Evolutionary conservation across 2,329 filamentous ascomycete species (phyloP).

Genomic region (Nectriaceae sp.): DNA sequence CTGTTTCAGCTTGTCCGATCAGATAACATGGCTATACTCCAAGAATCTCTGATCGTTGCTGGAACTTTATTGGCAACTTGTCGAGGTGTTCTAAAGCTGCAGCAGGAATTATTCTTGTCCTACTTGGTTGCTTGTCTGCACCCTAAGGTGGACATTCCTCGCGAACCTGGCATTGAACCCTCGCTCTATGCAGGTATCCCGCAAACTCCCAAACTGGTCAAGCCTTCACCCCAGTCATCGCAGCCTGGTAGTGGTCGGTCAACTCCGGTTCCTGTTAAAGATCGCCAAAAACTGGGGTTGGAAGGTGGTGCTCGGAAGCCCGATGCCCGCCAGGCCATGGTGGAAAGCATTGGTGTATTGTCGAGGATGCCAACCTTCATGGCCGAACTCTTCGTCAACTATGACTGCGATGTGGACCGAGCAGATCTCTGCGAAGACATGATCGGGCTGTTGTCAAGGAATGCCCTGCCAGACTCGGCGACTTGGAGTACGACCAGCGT

Average conservation of each 20-base stretch:
- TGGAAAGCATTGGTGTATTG: constrained; percentile 90
- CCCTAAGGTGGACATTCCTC: constrained; percentile 89
- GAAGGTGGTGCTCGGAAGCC: constrained; percentile 91
- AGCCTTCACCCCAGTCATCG: constrained; percentile 62
- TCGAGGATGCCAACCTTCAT: constrained; percentile 93
- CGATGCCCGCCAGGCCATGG: constrained; percentile 96
- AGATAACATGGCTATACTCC: constrained; percentile 92
- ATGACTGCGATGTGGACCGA: constrained; percentile 92
- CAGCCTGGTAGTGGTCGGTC: constrained; percentile 77
- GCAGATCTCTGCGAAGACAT: constrained; percentile 94
- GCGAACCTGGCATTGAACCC: constrained; percentile 87
- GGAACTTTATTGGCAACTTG: constrained; percentile 91
- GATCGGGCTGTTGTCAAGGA: constrained; percentile 87
- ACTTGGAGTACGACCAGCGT: constrained; percentile 99
- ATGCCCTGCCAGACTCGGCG: constrained; percentile 93
- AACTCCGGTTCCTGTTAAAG: constrained; percentile 88
- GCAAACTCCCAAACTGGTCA: constrained; percentile 84
- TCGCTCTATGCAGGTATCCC: constrained; percentile 91
- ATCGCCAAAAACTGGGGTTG: constrained; percentile 87
- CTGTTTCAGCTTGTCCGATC: constrained; percentile 95
- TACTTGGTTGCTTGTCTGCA: constrained; percentile 94
- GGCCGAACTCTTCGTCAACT: constrained; percentile 95
- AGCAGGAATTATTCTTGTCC: constrained; percentile 93
- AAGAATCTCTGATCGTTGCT: constrained; percentile 89
- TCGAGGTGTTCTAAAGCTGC: constrained; percentile 85